Evolutionary conservation across 305 asterid genomes (phyloP).

Genomic region (Fraxinus dipetala): DNA sequence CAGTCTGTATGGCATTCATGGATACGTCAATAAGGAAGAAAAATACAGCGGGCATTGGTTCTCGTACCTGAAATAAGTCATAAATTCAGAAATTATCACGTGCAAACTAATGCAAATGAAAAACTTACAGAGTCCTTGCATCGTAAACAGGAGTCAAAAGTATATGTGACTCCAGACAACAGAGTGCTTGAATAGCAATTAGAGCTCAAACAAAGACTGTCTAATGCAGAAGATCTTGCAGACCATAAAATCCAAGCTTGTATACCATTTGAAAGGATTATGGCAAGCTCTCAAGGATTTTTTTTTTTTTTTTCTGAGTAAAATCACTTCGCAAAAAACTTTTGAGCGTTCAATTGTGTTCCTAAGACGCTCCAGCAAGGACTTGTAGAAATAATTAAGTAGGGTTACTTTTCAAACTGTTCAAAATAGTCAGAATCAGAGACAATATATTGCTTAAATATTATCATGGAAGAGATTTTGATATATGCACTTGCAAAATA

Average conservation of each 20-base stretch:
- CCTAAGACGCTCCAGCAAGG: background rate
- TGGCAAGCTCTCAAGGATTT: background rate
- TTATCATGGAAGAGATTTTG: background rate
- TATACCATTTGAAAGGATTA: background rate
- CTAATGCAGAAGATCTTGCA: background rate
- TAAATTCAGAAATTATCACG: background rate
- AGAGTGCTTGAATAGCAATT: background rate
- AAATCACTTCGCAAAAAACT: background rate
- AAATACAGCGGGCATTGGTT: slow-evolving; percentile 96
- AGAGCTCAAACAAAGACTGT: background rate
- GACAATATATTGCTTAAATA: background rate
- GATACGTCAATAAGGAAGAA: slow-evolving; percentile 96
- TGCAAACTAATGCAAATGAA: background rate
- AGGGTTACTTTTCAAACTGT: background rate
- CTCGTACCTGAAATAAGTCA: slow-evolving; percentile 64
- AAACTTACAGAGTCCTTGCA: background rate
- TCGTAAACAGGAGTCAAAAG: background rate
- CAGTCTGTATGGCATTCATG: slow-evolving; percentile 91
- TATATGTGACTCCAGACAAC: background rate
- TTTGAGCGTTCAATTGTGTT: background rate
- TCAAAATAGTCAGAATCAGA: background rate
- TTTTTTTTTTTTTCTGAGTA: background rate
- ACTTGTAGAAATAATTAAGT: background rate
- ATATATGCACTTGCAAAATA: background rate
- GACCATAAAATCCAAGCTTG: background rate